Evolutionary conservation across 768 basidiomycete genomes (phyloP).

Genomic region (Boletus barrowsii): DNA sequence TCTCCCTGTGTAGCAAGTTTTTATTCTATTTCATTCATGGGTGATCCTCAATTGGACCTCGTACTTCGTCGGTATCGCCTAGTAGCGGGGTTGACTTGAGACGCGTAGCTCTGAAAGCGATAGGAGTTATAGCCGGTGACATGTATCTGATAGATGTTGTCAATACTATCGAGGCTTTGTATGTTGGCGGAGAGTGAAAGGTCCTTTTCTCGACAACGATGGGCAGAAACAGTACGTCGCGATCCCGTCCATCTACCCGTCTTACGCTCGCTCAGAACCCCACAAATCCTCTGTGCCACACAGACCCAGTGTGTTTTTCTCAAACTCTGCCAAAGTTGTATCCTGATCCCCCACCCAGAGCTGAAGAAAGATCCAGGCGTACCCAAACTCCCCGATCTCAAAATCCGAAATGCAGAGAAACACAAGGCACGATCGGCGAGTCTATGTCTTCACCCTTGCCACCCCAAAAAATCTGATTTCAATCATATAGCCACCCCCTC

Average conservation of each 20-base stretch:
- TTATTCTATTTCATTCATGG: too few relatives aligned
- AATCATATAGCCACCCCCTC: conserved; percentile 21
- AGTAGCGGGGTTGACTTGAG: too few relatives aligned
- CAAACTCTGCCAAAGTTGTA: conserved; percentile 1
- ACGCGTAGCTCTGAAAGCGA: too few relatives aligned
- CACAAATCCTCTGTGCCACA: conserved; percentile 24
- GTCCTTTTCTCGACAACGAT: conserved; percentile 29
- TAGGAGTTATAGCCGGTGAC: too few relatives aligned
- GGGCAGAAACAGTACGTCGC: conserved; percentile 31
- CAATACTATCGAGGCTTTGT: too few relatives aligned
- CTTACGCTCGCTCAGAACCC: conserved; percentile 14
- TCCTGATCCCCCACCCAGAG: conserved; percentile 39
- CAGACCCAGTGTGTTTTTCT: conserved; percentile 22
- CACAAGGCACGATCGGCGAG: conserved; percentile 42
- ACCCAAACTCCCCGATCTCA: conserved; percentile 75
- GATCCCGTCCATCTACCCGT: background rate
- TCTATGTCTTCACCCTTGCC: conserved; percentile 2
- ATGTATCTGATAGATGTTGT: too few relatives aligned
- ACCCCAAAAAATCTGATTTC: background rate
- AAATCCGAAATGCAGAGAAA: conserved; percentile 53
- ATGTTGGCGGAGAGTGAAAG: conserved; percentile 27
- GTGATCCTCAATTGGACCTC: too few relatives aligned
- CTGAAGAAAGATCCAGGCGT: conserved; percentile 89
- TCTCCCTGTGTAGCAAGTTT: too few relatives aligned
- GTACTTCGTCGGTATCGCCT: too few relatives aligned